Evolutionary conservation across 768 basidiomycete species (phyloP).

Genomic region (Suillus tomentosus): DNA sequence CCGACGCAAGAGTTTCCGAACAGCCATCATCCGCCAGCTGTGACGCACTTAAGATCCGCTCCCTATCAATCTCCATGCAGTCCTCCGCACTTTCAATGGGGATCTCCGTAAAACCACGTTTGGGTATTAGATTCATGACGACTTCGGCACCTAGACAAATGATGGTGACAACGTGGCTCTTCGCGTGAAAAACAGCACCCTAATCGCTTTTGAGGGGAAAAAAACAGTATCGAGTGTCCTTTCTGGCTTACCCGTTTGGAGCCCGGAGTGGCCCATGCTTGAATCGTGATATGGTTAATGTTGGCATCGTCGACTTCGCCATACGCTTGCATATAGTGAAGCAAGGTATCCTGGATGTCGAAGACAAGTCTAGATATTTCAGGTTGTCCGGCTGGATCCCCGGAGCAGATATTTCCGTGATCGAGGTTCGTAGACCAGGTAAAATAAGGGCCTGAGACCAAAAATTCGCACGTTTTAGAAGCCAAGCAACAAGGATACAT

Average conservation of each 20-base stretch:
- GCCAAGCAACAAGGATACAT: conserved; percentile 12
- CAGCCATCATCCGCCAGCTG: conserved; percentile 5
- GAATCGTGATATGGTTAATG: conserved; percentile 37
- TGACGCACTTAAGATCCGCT: conserved; percentile 12
- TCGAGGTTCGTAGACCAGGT: conserved; percentile 22
- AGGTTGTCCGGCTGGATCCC: conserved; percentile 12
- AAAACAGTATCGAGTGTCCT: neutral
- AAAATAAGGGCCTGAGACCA: conserved; percentile 31
- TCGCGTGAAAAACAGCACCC: conserved; percentile 29
- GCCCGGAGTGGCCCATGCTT: conserved; percentile 47
- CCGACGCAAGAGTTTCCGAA: conserved; percentile 1
- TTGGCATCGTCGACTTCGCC: conserved; percentile 35
- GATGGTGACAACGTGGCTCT: conserved; percentile 21
- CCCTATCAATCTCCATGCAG: conserved; percentile 17
- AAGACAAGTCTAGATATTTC: conserved; percentile 28
- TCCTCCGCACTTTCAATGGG: conserved; percentile 2
- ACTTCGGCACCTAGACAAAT: conserved; percentile 31
- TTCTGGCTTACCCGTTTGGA: conserved; percentile 33
- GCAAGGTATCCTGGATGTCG: conserved; percentile 32
- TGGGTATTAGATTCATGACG: conserved; percentile 25
- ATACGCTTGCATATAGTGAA: conserved; percentile 34
- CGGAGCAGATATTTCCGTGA: neutral
- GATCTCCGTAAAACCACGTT: conserved; percentile 25
- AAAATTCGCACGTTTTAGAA: neutral
- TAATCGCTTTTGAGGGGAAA: conserved; percentile 14